A percentile compares a stretch with the other conserved stretches of the same genome.
Conservation (phyloP, 2,329 filamentous ascomycete genomes). For the Talaromyces sp. region DNA sequence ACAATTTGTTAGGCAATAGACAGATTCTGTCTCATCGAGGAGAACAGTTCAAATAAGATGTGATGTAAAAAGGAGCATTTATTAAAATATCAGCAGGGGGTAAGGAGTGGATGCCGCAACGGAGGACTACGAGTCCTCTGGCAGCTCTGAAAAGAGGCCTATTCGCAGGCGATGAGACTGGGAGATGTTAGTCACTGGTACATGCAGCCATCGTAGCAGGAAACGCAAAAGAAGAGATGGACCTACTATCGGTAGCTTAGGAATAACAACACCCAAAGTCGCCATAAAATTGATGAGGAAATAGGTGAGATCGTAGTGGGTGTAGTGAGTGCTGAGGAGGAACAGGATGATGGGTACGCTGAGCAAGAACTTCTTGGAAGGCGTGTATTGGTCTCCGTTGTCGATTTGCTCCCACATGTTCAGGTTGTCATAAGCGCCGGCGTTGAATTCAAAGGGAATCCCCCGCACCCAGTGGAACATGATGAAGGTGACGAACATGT, state of each 20-base stretch:
- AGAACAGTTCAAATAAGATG: not conserved
- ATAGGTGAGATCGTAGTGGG: constrained; percentile 93
- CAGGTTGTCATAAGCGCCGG: constrained; percentile 95
- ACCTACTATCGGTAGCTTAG: constrained; percentile 90
- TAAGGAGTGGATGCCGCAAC: not conserved
- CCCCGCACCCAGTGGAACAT: constrained; percentile 99
- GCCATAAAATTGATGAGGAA: constrained; percentile 97
- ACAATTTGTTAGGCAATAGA: not conserved
- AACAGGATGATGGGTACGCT: constrained; percentile 92
- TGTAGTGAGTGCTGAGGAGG: constrained; percentile 96
- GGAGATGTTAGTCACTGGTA: constrained; percentile 22
- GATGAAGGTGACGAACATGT: constrained; percentile 97
- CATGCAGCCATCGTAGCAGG: not conserved
- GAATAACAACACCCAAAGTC: constrained; percentile 86
- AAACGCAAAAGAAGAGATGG: not conserved
- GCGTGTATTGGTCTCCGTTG: constrained; percentile 97
- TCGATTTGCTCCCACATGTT: constrained; percentile 99
- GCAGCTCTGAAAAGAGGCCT: constrained; percentile 65
- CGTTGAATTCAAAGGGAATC: constrained; percentile 98
- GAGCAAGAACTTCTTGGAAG: constrained; percentile 95
- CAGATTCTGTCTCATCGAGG: not conserved
- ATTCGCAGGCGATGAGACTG: constrained; percentile 76
- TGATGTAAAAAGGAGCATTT: not conserved
- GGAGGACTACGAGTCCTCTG: constrained; percentile 50
- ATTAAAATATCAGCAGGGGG: not conserved